These are phyloP conservation scores for Pleurotus pulmonarius DNA, from an alignment of 768 basidiomycete genomes.

Conservation along the genomic window DNA sequence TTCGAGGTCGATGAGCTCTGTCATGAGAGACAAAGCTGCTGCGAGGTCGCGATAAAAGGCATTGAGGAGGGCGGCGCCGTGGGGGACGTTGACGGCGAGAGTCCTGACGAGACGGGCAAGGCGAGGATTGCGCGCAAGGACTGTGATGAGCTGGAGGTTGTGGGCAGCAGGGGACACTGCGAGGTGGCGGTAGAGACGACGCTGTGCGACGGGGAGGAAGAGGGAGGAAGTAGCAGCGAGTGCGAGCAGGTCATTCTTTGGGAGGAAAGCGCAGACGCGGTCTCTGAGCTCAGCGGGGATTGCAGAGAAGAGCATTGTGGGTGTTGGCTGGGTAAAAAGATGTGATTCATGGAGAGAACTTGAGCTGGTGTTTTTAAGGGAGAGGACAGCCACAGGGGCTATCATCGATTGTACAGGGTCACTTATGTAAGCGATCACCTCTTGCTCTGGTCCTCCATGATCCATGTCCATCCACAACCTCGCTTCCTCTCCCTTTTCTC, in stretches of 20 bases:
- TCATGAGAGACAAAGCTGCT: slow-evolving; percentile 57
- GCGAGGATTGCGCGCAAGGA: slow-evolving; percentile 53
- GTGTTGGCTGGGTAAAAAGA: slow-evolving; percentile 1
- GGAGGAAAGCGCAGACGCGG: slow-evolving; percentile 33
- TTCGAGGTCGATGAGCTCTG: slow-evolving; percentile 53
- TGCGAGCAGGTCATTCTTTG: slow-evolving; percentile 37
- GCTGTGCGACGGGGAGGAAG: slow-evolving; percentile 49
- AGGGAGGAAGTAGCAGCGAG: slow-evolving; percentile 41
- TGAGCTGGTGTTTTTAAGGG: slow-evolving; percentile 11
- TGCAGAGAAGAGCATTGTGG: slow-evolving; percentile 38
- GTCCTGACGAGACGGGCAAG: slow-evolving; percentile 60
- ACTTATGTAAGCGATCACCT: slow-evolving; percentile 4
- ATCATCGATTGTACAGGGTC: slow-evolving; percentile 16
- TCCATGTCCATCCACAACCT: slow-evolving; percentile 9
- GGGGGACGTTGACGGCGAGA: slow-evolving; percentile 52
- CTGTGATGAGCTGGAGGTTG: slow-evolving; percentile 46
- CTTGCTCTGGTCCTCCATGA: slow-evolving; percentile 10
- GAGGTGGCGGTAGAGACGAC: slow-evolving; percentile 61
- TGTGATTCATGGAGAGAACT: background rate
- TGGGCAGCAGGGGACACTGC: slow-evolving; percentile 37
- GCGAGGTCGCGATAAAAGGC: slow-evolving; percentile 48
- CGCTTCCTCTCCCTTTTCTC: slow-evolving; percentile 11
- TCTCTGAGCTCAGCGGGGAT: slow-evolving; percentile 66
- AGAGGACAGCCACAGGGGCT: slow-evolving; percentile 8
- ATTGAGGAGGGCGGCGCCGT: slow-evolving; percentile 34